Base-by-base conservation (phyloP, 805 yeast species). In the Debaryomyces prosopidis region DNA sequence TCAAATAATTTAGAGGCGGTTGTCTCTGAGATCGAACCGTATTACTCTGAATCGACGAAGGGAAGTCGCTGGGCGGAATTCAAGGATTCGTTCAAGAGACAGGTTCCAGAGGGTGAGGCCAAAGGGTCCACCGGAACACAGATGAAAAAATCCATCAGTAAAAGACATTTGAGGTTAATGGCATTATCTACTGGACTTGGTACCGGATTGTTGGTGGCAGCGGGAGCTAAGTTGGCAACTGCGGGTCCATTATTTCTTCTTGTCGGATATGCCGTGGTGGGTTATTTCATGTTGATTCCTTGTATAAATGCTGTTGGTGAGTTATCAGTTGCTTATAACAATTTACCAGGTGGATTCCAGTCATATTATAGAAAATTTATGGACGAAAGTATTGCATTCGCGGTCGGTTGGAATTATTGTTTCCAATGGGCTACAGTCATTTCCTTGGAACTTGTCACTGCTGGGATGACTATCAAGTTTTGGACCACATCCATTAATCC, bases 271-370 rank as follows among this genome's bases (percentile, higher is more conserved):
- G 68, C 75, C 2, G 56, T 84, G 44, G 77, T 82, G 48, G 85
- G 85, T 17, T 57, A 74, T 11, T 77, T 81, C 74, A 75, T 84
- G 26, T 80, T 76, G 60, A 51, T 60, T 17, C 59, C 59, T 9
- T 72, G 77, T 49, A 81, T 82, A 43, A 79, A 76, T 46, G 78
- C 83, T 12, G 75, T 81, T 51, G 87, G 88, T 48, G 89, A 84
- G 57, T 69, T 78, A 48, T 88, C 84, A 49, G 80, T 79, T 44
- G 71, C 64, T 40, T 60, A 59, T 60, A 47, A 61, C 4, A 74
- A 65, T 39, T 68, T 61, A 51, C 70, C 54, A 40, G 75, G 75
- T 17, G 69, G 73, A 4, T 69, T 69, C 47, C 64, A 68, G 14
- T 61, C 71, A 33, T 68, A 60, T 47, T 70, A 70, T 17, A 62